phyloP scores from a whole-genome alignment of 2,329 filamentous ascomycete species.

The Aspergillus phoenicis region DNA sequence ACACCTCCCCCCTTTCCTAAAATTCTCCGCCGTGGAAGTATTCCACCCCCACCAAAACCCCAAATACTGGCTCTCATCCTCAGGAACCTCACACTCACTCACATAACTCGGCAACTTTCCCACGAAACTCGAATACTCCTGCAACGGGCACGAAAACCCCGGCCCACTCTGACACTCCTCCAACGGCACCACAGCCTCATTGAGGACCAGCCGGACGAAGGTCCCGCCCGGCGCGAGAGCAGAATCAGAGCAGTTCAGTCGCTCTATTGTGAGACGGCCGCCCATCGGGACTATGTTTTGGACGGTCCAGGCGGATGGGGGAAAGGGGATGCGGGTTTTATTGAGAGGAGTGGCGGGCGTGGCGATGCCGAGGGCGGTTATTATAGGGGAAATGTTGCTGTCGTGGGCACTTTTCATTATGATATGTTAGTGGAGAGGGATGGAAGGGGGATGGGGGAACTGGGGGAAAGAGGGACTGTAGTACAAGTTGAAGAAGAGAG shows the following conservation, averaged over 20 bases:
- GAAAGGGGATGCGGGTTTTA: constrained; percentile 23
- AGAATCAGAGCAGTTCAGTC: constrained; percentile 24
- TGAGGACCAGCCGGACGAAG: constrained; percentile 26
- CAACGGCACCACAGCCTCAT: constrained; percentile 27
- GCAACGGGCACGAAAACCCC: constrained; percentile 24
- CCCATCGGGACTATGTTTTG: constrained; percentile 25
- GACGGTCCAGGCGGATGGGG: constrained; percentile 16
- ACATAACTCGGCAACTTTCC: constrained; percentile 14
- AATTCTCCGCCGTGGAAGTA: background rate
- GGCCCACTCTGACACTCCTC: constrained; percentile 21
- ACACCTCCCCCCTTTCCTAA: background rate
- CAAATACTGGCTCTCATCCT: background rate
- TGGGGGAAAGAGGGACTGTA: background rate
- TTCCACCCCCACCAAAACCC: constrained; percentile 1
- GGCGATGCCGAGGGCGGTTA: constrained; percentile 23
- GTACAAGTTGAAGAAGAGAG: constrained; percentile 23
- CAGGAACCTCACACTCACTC: background rate
- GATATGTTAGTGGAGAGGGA: background rate
- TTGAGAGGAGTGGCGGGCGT: constrained; percentile 22
- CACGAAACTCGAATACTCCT: constrained; percentile 16
- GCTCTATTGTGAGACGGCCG: constrained; percentile 27
- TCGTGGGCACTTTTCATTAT: constrained; percentile 16
- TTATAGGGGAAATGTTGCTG: constrained; percentile 25
- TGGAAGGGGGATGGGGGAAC: background rate
- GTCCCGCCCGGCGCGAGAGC: constrained; percentile 15